Evolutionary conservation across 2,329 filamentous ascomycete species (phyloP).

Genomic region (Endothia cerciana): DNA sequence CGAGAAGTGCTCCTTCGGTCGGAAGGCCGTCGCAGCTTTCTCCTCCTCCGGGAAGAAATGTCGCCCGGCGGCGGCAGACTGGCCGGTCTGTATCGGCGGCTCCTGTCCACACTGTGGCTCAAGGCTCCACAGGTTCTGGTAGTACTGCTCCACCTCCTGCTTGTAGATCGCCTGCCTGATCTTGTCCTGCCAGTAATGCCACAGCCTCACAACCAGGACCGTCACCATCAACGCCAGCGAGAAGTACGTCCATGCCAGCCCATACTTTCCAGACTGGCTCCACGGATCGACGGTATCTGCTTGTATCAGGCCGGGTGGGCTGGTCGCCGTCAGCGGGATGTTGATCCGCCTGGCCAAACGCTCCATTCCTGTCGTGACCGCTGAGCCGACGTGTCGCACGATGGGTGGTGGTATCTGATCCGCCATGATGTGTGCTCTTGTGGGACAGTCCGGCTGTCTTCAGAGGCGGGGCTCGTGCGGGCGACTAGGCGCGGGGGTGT

Average conservation of each 20-base stretch:
- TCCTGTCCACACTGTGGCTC: constrained; percentile 51
- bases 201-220: constrained; percentile 73
- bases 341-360: constrained; percentile 58
- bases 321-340: constrained; percentile 63
- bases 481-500: constrained; percentile 27
- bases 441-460: constrained; percentile 26
- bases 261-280: constrained; percentile 82
- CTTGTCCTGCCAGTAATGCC: constrained; percentile 92
- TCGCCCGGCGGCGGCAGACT: constrained; percentile 49
- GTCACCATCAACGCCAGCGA: constrained; percentile 70
- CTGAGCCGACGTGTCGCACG: constrained; percentile 37
- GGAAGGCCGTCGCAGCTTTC: constrained; percentile 61
- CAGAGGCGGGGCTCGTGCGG: constrained; percentile 1
- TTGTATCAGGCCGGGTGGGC: constrained; percentile 64
- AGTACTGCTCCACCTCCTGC: constrained; percentile 73
- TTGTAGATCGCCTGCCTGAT: constrained; percentile 88
- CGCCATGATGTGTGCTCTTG: constrained; percentile 43
- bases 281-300: constrained; percentile 76
- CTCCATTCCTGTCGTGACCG: constrained; percentile 41
- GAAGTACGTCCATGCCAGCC: constrained; percentile 86
- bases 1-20: constrained; percentile 73
- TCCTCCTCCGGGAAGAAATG: constrained; percentile 75
- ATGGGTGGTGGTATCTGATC: constrained; percentile 40
- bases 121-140: constrained; percentile 55
- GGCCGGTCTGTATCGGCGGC: constrained; percentile 4